Evolutionary conservation across 2,329 filamentous ascomycete species (phyloP).

Genomic region (Monosporascus sp.): DNA sequence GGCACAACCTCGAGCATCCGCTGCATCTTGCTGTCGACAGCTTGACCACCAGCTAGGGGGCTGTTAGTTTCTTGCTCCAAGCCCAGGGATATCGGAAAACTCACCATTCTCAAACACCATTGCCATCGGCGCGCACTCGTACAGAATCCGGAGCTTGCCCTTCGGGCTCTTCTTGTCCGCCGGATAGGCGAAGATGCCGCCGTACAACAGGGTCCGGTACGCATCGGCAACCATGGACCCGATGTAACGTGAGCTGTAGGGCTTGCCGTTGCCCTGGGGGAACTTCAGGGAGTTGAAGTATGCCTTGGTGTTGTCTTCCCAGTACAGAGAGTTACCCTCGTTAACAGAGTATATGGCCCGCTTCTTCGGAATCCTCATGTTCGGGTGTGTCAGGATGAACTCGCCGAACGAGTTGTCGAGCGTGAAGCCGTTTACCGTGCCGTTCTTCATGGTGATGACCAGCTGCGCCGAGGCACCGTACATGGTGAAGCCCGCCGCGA

Average conservation of each 20-base stretch:
- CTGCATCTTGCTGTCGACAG: constrained; percentile 84
- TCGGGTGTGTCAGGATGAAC: constrained; percentile 95
- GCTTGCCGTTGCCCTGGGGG: constrained; percentile 70
- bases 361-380: constrained; percentile 80
- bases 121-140: constrained; percentile 98
- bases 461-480: constrained; percentile 96
- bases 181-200: constrained; percentile 95
- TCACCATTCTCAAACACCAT: constrained; percentile 97
- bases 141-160: constrained; percentile 94
- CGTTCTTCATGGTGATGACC: constrained; percentile 93
- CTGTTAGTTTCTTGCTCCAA: constrained; percentile 20
- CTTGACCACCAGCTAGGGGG: constrained; percentile 74
- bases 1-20: constrained; percentile 87
- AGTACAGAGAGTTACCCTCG: constrained; percentile 97
- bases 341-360: constrained; percentile 95
- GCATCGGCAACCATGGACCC: constrained; percentile 98
- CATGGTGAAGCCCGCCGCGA: constrained; percentile 99
- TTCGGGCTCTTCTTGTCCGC: constrained; percentile 98
- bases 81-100: constrained; percentile 24
- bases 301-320: constrained; percentile 78
- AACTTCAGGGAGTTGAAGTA: constrained; percentile 90
- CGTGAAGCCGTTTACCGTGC: constrained; percentile 93
- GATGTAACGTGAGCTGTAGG: constrained; percentile 93
- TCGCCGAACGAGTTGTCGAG: constrained; percentile 94
- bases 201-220: constrained; percentile 91